These are phyloP conservation scores for Brassica balearica DNA, from an alignment of 441 rosid genomes.

Conservation along the genomic window DNA sequence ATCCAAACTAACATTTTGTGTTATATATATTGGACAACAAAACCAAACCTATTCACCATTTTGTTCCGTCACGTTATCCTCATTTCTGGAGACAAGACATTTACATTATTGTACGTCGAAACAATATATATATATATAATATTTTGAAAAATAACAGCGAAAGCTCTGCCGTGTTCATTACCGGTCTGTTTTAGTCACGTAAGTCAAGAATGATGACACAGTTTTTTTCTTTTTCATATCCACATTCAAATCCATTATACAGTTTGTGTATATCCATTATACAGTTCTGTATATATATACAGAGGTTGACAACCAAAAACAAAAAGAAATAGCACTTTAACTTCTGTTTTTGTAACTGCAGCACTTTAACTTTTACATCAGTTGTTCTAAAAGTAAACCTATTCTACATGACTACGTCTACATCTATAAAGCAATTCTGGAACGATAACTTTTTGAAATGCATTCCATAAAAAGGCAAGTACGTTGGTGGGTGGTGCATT, in stretches of 20 bases:
- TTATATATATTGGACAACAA: slow-evolving; percentile 17
- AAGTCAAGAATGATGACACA: background rate
- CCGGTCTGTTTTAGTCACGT: background rate
- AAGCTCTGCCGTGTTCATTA: background rate
- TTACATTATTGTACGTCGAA: background rate
- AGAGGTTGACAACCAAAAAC: slow-evolving; percentile 8
- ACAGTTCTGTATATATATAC: background rate
- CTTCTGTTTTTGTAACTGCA: too few relatives aligned
- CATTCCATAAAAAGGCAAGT: slow-evolving; percentile 39
- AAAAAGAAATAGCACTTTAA: background rate
- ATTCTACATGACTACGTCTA: slow-evolving; percentile 2
- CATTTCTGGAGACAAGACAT: background rate
- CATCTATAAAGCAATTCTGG: slow-evolving; percentile 11
- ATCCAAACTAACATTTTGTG: slow-evolving; percentile 30
- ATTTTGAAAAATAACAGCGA: background rate
- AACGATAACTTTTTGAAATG: slow-evolving; percentile 17
- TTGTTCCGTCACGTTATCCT: slow-evolving; percentile 31
- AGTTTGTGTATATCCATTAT: background rate
- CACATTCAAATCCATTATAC: background rate
- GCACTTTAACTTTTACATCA: background rate
- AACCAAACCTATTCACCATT: slow-evolving; percentile 26
- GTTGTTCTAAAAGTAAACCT: slow-evolving; percentile 8
- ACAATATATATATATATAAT: too few relatives aligned
- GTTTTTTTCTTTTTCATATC: background rate
- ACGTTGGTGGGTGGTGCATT: slow-evolving; percentile 37